phyloP scores from a whole-genome alignment of 371 early-diverging fungal genomes.

The Funneliformis caledonium region DNA sequence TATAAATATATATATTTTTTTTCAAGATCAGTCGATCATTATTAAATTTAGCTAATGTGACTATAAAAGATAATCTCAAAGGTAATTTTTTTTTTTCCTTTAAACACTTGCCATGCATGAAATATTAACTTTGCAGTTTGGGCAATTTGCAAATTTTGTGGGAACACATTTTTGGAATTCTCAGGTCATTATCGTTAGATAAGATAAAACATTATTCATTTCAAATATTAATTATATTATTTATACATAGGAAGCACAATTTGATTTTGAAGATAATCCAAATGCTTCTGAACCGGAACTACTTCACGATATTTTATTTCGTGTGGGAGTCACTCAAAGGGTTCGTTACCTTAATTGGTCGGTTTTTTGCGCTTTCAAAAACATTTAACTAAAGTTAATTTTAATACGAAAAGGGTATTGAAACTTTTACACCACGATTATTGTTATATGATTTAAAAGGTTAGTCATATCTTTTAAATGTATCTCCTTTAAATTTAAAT shows the following conservation, averaged over 20 bases:
- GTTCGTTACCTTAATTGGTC: conserved; percentile 42
- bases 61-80: not conserved
- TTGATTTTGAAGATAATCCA: conserved; percentile 46
- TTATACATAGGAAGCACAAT: conserved; percentile 53
- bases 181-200: conserved; percentile 57
- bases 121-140: conserved; percentile 88
- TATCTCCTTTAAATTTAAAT: too few species aligned
- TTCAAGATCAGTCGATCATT: too few species aligned
- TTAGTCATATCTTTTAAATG: not conserved
- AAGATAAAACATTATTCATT: not conserved
- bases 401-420: conserved; percentile 55
- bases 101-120: conserved; percentile 67
- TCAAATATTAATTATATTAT: not conserved
- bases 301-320: conserved; percentile 59
- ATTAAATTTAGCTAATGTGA: too few species aligned
- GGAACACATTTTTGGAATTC: conserved; percentile 95
- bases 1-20: too few species aligned
- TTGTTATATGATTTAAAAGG: conserved; percentile 80
- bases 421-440: conserved; percentile 78
- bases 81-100: not conserved
- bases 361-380: not conserved
- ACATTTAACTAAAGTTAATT: conserved; percentile 8
- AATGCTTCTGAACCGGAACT: conserved; percentile 39
- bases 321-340: conserved; percentile 51
- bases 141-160: conserved; percentile 81